These are phyloP conservation scores for Neofusicoccum sp. DNA, from an alignment of 2,329 filamentous ascomycete genomes.

Conservation along the genomic window DNA sequence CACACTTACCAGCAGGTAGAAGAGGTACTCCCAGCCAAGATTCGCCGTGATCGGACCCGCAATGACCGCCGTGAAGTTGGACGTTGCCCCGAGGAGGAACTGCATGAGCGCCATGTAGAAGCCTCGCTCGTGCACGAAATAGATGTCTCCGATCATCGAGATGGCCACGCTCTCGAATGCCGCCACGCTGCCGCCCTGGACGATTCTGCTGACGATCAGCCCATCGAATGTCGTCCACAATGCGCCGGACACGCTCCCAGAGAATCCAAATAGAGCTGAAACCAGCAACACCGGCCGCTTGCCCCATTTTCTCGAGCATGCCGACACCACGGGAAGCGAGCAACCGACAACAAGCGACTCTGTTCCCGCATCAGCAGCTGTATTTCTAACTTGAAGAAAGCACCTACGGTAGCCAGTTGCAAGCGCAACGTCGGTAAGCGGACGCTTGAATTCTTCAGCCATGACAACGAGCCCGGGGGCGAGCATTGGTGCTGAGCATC, in stretches of 20 bases:
- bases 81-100: constrained; percentile 33
- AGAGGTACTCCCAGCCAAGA: constrained; percentile 55
- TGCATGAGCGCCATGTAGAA: constrained; percentile 52
- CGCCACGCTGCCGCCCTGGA: constrained; percentile 43
- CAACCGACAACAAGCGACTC: constrained; percentile 38
- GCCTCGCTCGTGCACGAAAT: constrained; percentile 53
- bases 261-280: constrained; percentile 33
- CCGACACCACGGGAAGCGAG: constrained; percentile 30
- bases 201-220: constrained; percentile 48
- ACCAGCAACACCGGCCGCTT: constrained; percentile 50
- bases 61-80: constrained; percentile 15
- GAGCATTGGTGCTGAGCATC: constrained; percentile 33
- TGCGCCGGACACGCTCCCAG: constrained; percentile 38
- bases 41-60: constrained; percentile 9
- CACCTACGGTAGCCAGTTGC: constrained; percentile 35
- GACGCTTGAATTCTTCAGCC: constrained; percentile 32
- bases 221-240: constrained; percentile 52
- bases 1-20: constrained; percentile 45
- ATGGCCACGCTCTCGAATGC: constrained; percentile 41
- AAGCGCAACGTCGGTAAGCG: constrained; percentile 37
- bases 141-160: constrained; percentile 51
- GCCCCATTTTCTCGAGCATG: constrained; percentile 51
- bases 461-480: constrained; percentile 39
- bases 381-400: neutral
- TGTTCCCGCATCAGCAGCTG: neutral